Base-by-base conservation (phyloP, 2,329 filamentous ascomycete species). In the Chalaropsis thielavioides region DNA sequence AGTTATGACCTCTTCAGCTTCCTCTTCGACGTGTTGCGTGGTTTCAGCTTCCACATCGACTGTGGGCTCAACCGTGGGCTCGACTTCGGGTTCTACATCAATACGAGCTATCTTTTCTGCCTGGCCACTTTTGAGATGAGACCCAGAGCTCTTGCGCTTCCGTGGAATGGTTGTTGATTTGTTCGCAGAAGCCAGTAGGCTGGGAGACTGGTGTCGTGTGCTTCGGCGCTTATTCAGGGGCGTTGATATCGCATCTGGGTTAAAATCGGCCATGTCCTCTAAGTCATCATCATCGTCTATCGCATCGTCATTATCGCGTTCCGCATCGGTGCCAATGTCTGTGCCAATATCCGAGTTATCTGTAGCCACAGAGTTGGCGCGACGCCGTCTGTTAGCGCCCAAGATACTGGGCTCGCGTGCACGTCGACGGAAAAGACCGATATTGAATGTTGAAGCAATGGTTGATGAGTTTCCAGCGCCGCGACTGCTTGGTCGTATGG, bases 201-300 rank as follows among this genome's bases (percentile, higher is more conserved):
- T 35, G 2, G 35, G 19, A 2, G 58, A 27, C 15, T 35, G 58
- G 38, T 66, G 67, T n/a, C 72, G 72, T 49, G 74, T 75, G 67
- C 76, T 80, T 43, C 76, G 75, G 22, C 79, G 74, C 61, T 83
- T 67, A 35, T 49, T 81, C 31, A 87, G 70, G 2, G 86, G 86
- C 6, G 87, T 89, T 17, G 85, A 86, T 74, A 88, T 85, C 35
- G 83, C 84, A 65, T 88, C 84, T 0, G 80, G 86, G 62, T 77
- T 79, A 70, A 83, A 86, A 69, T 82, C 74, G 77, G 77, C 72
- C 68, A 74, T 69, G 62, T 81, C 64, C 19, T 58, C 79, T 24
- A 81, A 76, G 11, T 76, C 74, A 40, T 69, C 70, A 40, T 74
- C 75, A 35, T 71, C 72, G 66, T 17, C 31, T n/a, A n/a, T 35